Percentiles rank a stretch among this genome's conserved stretches.
These are phyloP conservation scores for Zoysia japonica DNA, from an alignment of 176 grass and related monocot species.

Conservation along the genomic window DNA sequence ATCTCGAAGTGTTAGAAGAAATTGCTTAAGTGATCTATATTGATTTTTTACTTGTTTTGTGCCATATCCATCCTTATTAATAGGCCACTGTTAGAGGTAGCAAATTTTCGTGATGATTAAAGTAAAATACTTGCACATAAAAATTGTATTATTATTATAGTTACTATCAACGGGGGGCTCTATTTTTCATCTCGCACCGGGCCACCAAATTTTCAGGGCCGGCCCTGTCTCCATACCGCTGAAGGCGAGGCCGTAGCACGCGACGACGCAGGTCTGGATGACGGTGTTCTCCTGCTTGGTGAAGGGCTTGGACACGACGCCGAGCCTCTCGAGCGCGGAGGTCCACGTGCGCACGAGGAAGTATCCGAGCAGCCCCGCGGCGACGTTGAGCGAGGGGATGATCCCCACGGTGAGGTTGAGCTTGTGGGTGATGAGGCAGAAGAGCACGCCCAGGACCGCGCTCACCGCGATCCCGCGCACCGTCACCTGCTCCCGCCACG, in stretches of 20 bases:
- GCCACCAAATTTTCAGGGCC: too few species aligned
- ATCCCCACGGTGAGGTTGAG: conserved; percentile 94
- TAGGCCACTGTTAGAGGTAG: too few species aligned
- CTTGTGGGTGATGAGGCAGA: conserved; percentile 88
- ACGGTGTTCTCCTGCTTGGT: conserved; percentile 95
- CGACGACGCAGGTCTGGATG: conserved; percentile 89
- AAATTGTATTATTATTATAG: too few species aligned
- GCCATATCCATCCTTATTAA: too few species aligned
- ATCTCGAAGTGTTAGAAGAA: too few species aligned
- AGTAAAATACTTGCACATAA: too few species aligned
- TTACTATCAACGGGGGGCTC: too few species aligned
- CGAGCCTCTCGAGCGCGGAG: conserved; percentile 35
- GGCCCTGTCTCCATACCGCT: conserved; percentile 51
- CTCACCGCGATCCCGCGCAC: conserved; percentile 58
- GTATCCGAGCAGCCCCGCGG: conserved; percentile 67
- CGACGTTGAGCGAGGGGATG: conserved; percentile 91
- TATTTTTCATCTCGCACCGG: too few species aligned
- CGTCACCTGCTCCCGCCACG: conserved; percentile 74
- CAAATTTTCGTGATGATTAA: too few species aligned
- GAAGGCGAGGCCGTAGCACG: conserved; percentile 81
- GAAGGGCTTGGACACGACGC: conserved; percentile 59
- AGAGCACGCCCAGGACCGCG: conserved; percentile 61
- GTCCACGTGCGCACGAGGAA: conserved; percentile 55
- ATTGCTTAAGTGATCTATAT: too few species aligned
- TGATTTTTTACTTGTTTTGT: too few species aligned